These are phyloP conservation scores for Ustulina deusta DNA, from an alignment of 2,329 filamentous ascomycete genomes.

Conservation along the genomic window DNA sequence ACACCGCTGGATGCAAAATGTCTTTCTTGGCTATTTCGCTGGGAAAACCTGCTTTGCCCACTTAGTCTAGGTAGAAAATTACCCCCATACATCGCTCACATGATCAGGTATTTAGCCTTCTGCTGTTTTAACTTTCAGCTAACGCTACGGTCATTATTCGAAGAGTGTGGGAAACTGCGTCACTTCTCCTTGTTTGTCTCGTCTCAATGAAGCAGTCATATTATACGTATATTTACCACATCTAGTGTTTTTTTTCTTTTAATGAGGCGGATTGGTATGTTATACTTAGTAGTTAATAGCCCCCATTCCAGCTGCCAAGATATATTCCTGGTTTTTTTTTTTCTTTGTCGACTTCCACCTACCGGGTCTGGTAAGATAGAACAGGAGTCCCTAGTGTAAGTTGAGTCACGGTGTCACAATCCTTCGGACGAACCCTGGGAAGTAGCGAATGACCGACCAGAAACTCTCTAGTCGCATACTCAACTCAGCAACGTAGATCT, in stretches of 20 bases:
- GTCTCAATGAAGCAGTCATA: background rate
- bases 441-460: background rate
- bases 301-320: constrained; percentile 25
- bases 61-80: constrained; percentile 7
- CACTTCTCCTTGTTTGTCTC: background rate
- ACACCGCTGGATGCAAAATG: constrained; percentile 29
- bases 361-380: background rate
- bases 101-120: constrained; percentile 10
- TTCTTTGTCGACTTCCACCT: background rate
- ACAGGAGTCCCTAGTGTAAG: background rate
- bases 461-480: constrained; percentile 1
- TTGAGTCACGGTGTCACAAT: constrained; percentile 21
- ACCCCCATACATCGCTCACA: background rate
- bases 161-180: constrained; percentile 1
- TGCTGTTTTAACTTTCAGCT: constrained; percentile 10
- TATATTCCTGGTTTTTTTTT: constrained; percentile 11
- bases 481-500: background rate
- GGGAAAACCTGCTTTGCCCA: constrained; percentile 22
- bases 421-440: constrained; percentile 8
- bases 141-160: constrained; percentile 3
- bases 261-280: constrained; percentile 2
- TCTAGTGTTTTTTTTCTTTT: background rate
- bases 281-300: constrained; percentile 3
- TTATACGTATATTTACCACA: background rate
- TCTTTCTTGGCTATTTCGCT: constrained; percentile 13